phyloP scores from a whole-genome alignment of 1,139 yeast genomes.

The Hanseniaspora uvarum region DNA sequence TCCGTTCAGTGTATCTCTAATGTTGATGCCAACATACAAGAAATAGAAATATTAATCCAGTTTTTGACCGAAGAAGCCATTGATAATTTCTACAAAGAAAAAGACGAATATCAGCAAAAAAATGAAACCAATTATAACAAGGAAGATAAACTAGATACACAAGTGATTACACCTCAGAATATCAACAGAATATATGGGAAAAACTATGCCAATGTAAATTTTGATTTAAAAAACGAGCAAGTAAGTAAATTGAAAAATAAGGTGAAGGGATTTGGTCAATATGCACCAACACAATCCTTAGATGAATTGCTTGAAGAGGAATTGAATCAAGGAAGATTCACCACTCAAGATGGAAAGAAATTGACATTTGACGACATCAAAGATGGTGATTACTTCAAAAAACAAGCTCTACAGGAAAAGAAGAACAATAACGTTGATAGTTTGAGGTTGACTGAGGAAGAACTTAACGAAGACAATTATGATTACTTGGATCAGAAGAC shows the following conservation, averaged over 20 bases:
- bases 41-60: conserved; percentile 26
- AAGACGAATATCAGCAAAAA: conserved; percentile 18
- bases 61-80: conserved; percentile 27
- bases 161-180: conserved; percentile 65
- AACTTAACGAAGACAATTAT: conserved; percentile 42
- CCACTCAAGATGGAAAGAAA: conserved; percentile 42
- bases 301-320: conserved; percentile 87
- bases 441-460: conserved; percentile 34
- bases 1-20: conserved; percentile 45
- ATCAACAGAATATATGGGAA: conserved; percentile 46
- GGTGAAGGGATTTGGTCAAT: conserved; percentile 88
- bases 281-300: conserved; percentile 85
- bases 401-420: conserved; percentile 31
- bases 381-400: conserved; percentile 22
- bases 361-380: conserved; percentile 27
- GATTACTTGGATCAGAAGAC: conserved; percentile 45
- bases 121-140: conserved; percentile 19
- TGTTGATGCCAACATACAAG: conserved; percentile 27
- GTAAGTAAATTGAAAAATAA: conserved; percentile 49
- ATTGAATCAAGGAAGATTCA: conserved; percentile 70
- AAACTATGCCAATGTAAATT: conserved; percentile 74
- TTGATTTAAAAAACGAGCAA: conserved; percentile 52
- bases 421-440: conserved; percentile 29
- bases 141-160: conserved; percentile 40
- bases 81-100: conserved; percentile 20